Conservation (phyloP, 108 stramenopile species). For the Nannochloropsis gaditana region DNA sequence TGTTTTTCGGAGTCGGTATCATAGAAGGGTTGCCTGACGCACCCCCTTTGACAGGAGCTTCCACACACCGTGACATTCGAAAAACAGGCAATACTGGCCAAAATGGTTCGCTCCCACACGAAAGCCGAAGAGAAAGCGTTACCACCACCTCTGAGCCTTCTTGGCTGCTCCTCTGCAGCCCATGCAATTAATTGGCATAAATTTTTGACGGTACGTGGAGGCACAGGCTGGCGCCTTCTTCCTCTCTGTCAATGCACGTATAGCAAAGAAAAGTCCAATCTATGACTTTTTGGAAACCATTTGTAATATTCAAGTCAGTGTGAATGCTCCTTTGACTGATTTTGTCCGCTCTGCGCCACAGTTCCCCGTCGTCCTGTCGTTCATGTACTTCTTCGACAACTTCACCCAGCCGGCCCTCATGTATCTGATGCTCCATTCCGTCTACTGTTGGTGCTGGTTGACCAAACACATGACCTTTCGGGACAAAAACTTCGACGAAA, state of each 20-base stretch:
- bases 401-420: background rate
- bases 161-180: background rate
- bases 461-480: slow-evolving; percentile 15
- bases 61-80: too few relatives aligned
- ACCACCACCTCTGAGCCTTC: background rate
- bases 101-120: background rate
- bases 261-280: too few relatives aligned
- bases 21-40: too few relatives aligned
- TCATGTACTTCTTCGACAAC: slow-evolving; percentile 20
- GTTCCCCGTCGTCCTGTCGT: background rate
- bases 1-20: too few relatives aligned
- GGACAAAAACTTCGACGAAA: slow-evolving; percentile 14
- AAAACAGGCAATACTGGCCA: too few relatives aligned
- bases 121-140: background rate
- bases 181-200: background rate
- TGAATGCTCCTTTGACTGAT: background rate
- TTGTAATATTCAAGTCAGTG: too few relatives aligned
- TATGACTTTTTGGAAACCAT: too few relatives aligned
- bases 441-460: slow-evolving; percentile 7
- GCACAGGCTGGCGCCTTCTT: background rate
- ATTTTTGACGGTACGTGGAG: background rate
- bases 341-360: background rate
- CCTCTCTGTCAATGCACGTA: background rate
- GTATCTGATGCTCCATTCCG: slow-evolving; percentile 19
- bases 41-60: too few relatives aligned